A percentile compares a stretch with the other conserved stretches of the same genome.
phyloP scores from a whole-genome alignment of 441 rosid genomes.

The Macaranga tanarius region DNA sequence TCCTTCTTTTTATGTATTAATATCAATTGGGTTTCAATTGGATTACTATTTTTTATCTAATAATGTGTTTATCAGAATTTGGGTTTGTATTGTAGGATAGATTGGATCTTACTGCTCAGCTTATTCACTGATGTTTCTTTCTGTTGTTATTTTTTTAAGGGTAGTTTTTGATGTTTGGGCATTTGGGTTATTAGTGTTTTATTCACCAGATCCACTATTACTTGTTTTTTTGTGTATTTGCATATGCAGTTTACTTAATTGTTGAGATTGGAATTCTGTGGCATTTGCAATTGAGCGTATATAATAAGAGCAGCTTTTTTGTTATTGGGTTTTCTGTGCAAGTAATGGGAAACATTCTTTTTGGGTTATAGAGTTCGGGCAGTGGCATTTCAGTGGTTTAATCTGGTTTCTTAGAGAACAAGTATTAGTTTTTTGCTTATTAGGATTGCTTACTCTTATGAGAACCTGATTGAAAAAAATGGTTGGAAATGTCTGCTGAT shows the following conservation, averaged over 20 bases:
- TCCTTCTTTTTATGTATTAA: slow-evolving; percentile 4
- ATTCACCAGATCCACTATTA: slow-evolving; percentile 10
- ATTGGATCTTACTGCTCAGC: slow-evolving; percentile 34
- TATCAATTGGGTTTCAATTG: slow-evolving; percentile 28
- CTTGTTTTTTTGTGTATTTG: neutral
- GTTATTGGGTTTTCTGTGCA: neutral
- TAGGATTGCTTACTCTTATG: neutral
- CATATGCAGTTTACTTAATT: slow-evolving; percentile 4
- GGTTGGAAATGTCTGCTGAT: neutral
- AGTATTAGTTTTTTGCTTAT: neutral
- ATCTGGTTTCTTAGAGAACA: slow-evolving; percentile 10
- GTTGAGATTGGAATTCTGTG: slow-evolving; percentile 5
- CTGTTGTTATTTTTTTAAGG: neutral
- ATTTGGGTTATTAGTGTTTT: slow-evolving; percentile 18
- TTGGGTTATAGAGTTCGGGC: neutral
- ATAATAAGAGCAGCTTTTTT: neutral
- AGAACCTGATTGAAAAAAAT: neutral
- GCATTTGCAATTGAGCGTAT: neutral
- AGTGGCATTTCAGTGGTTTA: slow-evolving; percentile 9
- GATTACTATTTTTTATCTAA: slow-evolving; percentile 26
- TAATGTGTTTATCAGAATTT: slow-evolving; percentile 17
- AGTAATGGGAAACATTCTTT: neutral
- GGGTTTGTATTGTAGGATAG: neutral
- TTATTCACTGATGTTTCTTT: slow-evolving; percentile 10
- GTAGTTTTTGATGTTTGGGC: slow-evolving; percentile 5